Base-by-base conservation (phyloP, 2,329 filamentous ascomycete genomes). In the Clarireedia sp. region DNA sequence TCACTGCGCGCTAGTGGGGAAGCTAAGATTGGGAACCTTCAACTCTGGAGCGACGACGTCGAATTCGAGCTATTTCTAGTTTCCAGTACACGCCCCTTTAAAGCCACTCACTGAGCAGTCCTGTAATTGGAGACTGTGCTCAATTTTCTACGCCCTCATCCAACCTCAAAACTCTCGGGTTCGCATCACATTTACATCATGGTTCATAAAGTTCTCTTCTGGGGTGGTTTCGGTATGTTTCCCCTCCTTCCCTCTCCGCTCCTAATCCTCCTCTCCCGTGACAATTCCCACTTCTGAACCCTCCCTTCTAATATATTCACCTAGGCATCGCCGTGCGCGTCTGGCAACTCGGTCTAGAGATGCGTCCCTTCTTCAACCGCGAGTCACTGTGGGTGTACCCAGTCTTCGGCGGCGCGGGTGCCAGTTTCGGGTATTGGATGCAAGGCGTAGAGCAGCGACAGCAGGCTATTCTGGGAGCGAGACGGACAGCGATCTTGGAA, bases 281-380 rank as follows among this genome's bases (percentile, higher is more conserved):
- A n/a, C 12, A 33, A 47, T 47, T 14, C 26, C 19, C 14, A 7
- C 9, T 8, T 33, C 29, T 40, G 5, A 59, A 49, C 46, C 53
- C n/a, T 23, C 9, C 14, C 26, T 7, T 47, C 36, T 24, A 4
- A 29, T 16, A 12, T 4, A n/a, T 21, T 8, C n/a, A n/a, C n/a
- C 17, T 66, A 99, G 94, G 94, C 78, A 75, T 96, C 67, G 90
- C 88, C 70, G 87, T 91, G 69, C 89, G 92, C 67, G 82, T 94
- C 74, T 96, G 91, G 89, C 94, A 97, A 75, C 86, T 99, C 71
- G 94, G 92, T 69, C 94, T 99, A 72, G 90, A 99, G 78, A 96
- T 95, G 90, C 90, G 91, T 60, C 94, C 92, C 51, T 86, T 96
- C 73, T 89, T 97, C 80, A 85, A 87, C 75, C 83, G 80, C 68